phyloP scores from a whole-genome alignment of 345 rosid genomes.

The Brassica napus region DNA sequence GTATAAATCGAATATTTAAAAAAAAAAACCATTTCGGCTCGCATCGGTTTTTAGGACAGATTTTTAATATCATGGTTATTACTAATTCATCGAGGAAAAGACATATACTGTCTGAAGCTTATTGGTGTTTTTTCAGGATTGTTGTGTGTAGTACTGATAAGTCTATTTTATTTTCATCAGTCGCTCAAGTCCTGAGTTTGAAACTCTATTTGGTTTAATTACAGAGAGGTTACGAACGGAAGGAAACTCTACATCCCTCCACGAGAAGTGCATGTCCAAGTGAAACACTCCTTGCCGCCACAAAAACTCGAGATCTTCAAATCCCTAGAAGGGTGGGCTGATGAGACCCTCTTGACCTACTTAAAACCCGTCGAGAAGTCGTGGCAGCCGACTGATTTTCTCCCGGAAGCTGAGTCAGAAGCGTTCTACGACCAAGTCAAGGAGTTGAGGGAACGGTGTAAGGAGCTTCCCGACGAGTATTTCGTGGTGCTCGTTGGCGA shows the following conservation, averaged over 20 bases:
- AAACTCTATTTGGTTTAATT: constrained; percentile 8
- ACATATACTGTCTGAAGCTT: no score
- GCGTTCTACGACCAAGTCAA: constrained; percentile 65
- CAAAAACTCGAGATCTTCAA: constrained; percentile 46
- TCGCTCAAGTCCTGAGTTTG: not conserved
- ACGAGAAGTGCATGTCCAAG: constrained; percentile 70
- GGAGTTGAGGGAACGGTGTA: constrained; percentile 61
- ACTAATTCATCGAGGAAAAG: no score
- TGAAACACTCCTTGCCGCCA: constrained; percentile 65
- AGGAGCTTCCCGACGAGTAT: constrained; percentile 64
- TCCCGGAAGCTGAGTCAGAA: constrained; percentile 52
- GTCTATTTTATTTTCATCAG: no score
- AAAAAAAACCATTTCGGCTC: no score
- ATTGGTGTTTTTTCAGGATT: no score
- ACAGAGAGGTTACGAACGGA: constrained; percentile 56
- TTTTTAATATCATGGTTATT: no score
- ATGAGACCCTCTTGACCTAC: constrained; percentile 51
- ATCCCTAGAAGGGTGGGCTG: constrained; percentile 69
- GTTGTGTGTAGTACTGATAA: no score
- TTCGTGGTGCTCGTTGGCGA: constrained; percentile 72
- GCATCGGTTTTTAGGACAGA: no score
- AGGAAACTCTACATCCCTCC: constrained; percentile 60
- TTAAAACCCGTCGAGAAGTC: constrained; percentile 68
- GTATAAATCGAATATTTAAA: no score
- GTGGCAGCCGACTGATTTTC: constrained; percentile 68